phyloP scores from a whole-genome alignment of 108 stramenopile species.

The Cylindrotheca closterium region DNA sequence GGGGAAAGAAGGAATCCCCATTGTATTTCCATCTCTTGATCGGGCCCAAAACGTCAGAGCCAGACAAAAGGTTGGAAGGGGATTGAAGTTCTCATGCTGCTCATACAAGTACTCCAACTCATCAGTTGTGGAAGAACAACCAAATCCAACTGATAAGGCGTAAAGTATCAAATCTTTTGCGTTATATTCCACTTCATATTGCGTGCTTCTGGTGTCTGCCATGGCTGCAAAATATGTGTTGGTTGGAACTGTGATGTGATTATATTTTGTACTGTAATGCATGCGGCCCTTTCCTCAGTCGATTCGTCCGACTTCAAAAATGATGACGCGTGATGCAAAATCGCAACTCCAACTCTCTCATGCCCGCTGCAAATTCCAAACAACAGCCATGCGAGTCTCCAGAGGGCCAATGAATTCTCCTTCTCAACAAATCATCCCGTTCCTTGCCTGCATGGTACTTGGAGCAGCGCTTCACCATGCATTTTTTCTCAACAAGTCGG shows the following conservation, averaged over 20 bases:
- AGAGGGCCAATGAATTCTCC: neutral
- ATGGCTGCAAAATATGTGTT: no score
- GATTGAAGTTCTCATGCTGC: slow-evolving; percentile 47
- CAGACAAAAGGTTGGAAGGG: slow-evolving; percentile 64
- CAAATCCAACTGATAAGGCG: slow-evolving; percentile 76
- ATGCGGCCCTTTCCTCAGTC: no score
- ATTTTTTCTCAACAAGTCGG: neutral
- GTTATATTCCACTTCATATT: neutral
- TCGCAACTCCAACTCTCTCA: no score
- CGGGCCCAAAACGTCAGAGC: slow-evolving; percentile 54
- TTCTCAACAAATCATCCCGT: neutral
- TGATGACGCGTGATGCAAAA: no score
- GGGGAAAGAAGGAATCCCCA: slow-evolving; percentile 63
- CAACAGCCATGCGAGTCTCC: neutral
- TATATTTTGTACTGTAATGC: no score
- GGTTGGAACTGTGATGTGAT: no score
- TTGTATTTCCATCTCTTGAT: neutral
- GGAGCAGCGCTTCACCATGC: neutral
- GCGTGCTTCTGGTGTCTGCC: neutral
- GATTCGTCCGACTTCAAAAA: no score
- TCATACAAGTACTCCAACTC: slow-evolving; percentile 69
- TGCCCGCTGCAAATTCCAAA: neutral
- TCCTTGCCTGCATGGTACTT: neutral
- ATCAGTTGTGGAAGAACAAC: slow-evolving; percentile 27
- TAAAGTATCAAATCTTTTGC: slow-evolving; percentile 61